Conservation (phyloP, 1,284 basidiomycete genomes). For the Ceratobasidium sp. region DNA sequence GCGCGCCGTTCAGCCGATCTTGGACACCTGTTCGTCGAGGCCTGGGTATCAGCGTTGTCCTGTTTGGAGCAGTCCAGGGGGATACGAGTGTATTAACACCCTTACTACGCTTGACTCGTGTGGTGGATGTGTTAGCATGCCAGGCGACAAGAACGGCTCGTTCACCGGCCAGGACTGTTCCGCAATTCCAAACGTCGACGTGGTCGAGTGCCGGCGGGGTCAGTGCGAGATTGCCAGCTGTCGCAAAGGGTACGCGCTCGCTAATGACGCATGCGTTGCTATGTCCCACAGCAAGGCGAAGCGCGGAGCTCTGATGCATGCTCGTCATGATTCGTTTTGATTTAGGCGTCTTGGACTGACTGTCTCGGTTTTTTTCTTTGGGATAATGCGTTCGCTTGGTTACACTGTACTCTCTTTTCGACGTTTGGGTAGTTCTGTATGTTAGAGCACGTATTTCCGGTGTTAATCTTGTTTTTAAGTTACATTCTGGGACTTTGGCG, state of each 20-base stretch:
- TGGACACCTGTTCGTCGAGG: background rate
- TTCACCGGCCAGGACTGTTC: background rate
- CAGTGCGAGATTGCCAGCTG: background rate
- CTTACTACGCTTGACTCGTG: slow-evolving; percentile 17
- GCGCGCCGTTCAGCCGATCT: background rate
- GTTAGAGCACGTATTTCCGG: too few relatives aligned
- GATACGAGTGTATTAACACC: slow-evolving; percentile 1
- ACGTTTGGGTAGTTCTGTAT: too few relatives aligned
- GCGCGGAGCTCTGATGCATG: too few relatives aligned
- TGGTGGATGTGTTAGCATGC: slow-evolving; percentile 3
- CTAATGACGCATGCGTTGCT: too few relatives aligned
- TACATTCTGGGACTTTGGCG: too few relatives aligned
- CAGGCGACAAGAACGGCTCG: background rate
- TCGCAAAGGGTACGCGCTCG: background rate
- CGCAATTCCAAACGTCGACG: background rate
- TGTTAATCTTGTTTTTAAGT: too few relatives aligned
- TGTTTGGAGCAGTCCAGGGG: background rate
- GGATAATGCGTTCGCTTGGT: too few relatives aligned
- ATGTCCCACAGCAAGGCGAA: too few relatives aligned
- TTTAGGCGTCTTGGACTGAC: too few relatives aligned
- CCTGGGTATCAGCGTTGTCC: background rate
- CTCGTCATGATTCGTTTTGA: too few relatives aligned
- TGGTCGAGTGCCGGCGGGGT: background rate
- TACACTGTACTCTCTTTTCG: too few relatives aligned
- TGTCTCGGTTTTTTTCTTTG: too few relatives aligned